Percentiles rank a stretch among this genome's conserved stretches.
phyloP scores from a whole-genome alignment of 2,329 filamentous ascomycete species.

The Clonostachys chloroleuca region DNA sequence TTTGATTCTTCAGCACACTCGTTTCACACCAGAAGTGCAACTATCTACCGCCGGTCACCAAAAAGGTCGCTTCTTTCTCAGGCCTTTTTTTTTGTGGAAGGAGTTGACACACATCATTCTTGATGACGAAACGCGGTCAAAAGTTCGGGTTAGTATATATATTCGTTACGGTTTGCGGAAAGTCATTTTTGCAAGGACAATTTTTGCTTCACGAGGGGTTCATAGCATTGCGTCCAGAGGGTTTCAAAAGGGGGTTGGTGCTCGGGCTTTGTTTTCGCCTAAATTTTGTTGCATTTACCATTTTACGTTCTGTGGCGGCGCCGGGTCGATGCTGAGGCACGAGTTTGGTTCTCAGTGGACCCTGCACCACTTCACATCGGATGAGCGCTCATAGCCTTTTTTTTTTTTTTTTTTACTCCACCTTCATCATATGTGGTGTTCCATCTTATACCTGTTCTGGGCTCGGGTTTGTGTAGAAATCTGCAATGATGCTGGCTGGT shows the following conservation, averaged over 20 bases:
- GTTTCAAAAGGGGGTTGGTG: constrained; percentile 17
- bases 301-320: neutral
- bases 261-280: neutral
- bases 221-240: constrained; percentile 32
- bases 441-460: too few relatives aligned
- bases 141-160: constrained; percentile 22
- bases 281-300: neutral
- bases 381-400: constrained; percentile 3
- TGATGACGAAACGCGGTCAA: neutral
- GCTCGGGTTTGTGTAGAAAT: too few relatives aligned
- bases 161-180: constrained; percentile 11
- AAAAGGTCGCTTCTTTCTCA: too few relatives aligned
- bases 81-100: too few relatives aligned
- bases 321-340: neutral
- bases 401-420: neutral
- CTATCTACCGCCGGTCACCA: too few relatives aligned
- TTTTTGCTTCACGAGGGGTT: constrained; percentile 22
- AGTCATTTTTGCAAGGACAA: constrained; percentile 14
- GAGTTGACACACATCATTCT: too few relatives aligned
- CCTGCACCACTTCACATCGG: constrained; percentile 4
- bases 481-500: too few relatives aligned
- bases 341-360: neutral
- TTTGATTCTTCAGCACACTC: constrained; percentile 1
- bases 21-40: neutral
- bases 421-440: too few relatives aligned